Evolutionary conservation across 2,329 filamentous ascomycete genomes (phyloP).

Genomic region (Verticillium longisporum): DNA sequence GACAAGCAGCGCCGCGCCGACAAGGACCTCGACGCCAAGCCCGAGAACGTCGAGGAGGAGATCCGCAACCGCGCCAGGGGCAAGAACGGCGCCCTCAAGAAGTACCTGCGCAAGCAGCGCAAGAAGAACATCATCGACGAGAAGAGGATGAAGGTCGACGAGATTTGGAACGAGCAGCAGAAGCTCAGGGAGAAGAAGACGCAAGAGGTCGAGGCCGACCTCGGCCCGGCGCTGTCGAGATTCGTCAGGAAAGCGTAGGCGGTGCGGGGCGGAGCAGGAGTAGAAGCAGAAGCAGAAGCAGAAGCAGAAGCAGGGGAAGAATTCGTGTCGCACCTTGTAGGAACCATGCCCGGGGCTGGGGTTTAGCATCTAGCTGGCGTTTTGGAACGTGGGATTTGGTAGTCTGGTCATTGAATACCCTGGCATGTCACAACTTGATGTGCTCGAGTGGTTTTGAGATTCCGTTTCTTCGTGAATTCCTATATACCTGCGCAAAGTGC

Average conservation of each 20-base stretch:
- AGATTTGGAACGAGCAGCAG: conserved; percentile 67
- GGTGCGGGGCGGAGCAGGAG: not conserved
- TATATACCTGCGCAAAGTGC: not conserved
- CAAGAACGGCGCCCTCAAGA: conserved; percentile 81
- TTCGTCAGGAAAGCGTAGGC: conserved; percentile 73
- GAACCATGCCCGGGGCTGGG: not conserved
- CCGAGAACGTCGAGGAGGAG: conserved; percentile 49
- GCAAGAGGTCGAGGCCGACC: conserved; percentile 59
- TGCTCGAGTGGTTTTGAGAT: not conserved
- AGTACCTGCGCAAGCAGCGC: conserved; percentile 86
- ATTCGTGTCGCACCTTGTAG: not conserved
- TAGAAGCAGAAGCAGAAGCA: too few species aligned
- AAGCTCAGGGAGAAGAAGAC: conserved; percentile 57
- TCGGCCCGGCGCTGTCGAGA: conserved; percentile 79
- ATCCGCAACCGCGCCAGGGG: conserved; percentile 75
- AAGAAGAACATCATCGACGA: conserved; percentile 95
- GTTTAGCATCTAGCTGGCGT: conserved; percentile 12
- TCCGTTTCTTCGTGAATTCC: not conserved
- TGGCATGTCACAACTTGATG: not conserved
- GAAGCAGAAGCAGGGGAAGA: too few species aligned
- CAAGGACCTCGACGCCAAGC: conserved; percentile 69
- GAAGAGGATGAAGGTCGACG: conserved; percentile 79
- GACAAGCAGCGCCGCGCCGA: conserved; percentile 72
- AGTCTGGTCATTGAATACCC: conserved; percentile 9
- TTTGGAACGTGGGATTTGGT: conserved; percentile 1